Base-by-base conservation (phyloP, 23 red algal species). In the Rhodosorus marinus region DNA sequence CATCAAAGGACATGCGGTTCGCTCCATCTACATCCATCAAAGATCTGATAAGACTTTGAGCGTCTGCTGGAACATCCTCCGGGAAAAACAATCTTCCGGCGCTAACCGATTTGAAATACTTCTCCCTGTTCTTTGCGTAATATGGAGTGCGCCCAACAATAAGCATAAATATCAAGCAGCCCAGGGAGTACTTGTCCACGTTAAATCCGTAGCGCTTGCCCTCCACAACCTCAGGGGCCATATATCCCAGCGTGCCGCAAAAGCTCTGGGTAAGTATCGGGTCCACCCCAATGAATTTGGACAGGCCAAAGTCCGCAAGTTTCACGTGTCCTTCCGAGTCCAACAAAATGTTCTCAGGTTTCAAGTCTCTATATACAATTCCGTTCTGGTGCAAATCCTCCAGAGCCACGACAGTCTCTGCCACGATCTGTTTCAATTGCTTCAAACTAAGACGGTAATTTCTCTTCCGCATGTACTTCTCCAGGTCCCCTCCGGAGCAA, bases 311-410 rank as follows among this genome's bases (percentile, higher is more conserved):
- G 33, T 94, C 87, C 5, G 76, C 76, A 63, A 94, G 67, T 15
- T 71, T 55, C 20, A 94, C 60, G 52, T 83, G 87, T 2, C 87
- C 87, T 33, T 94, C 60, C 5, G 74, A 57, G 38, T 94, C 76
- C 40, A 94, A 24, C 33, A 94, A 55, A 22, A 94, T 75, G 72
- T 94, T 94, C 32, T 83, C 87, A 22, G 76, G 76, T 59, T 94
- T 94, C 48, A 94, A 60, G 55, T 94, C 87, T 4, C 87, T 54
- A 33, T 94, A 94, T 7, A 83, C 75, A 47, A 94, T 79, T 38
- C 75, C 73, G 21, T 65, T 26, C 40, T 58, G 67, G 57, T 94
- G 87, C 34, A 82, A 59, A 40, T 72, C 59, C 35, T 59, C 80
- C 24, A 94, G 33, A 5, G 72, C 87, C 0, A 78, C 36, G 11